phyloP scores from a whole-genome alignment of 2,329 filamentous ascomycete genomes.

The Colletotrichum sp. region DNA sequence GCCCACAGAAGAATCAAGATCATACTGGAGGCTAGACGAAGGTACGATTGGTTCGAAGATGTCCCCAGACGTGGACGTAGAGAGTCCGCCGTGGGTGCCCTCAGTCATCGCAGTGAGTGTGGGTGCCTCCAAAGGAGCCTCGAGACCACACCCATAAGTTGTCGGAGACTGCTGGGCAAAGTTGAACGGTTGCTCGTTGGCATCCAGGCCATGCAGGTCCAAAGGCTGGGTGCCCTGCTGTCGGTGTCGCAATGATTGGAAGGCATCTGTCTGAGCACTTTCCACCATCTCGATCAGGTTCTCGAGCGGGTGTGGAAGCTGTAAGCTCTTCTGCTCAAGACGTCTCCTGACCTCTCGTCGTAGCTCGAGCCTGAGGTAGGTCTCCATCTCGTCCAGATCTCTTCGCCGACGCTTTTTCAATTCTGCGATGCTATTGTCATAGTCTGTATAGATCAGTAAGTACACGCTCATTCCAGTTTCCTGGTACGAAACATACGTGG shows the following conservation, averaged over 20 bases:
- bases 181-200: no score
- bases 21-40: no score
- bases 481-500: background rate
- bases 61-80: no score
- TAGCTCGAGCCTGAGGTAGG: background rate
- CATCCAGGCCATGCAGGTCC: no score
- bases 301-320: rapidly evolving
- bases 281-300: background rate
- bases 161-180: background rate
- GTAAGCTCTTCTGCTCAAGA: background rate
- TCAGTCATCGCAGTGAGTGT: background rate
- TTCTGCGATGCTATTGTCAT: rapidly evolving
- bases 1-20: no score
- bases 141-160: background rate
- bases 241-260: background rate
- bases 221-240: background rate
- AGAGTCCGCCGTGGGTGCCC: no score
- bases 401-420: rapidly evolving
- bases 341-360: background rate
- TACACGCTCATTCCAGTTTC: no score
- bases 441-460: background rate
- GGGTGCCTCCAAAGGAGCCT: background rate
- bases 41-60: no score
- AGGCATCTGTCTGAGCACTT: rapidly evolving
- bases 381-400: background rate